Base-by-base conservation (phyloP, 1,284 basidiomycete genomes). In the Ganoderma boninense region DNA sequence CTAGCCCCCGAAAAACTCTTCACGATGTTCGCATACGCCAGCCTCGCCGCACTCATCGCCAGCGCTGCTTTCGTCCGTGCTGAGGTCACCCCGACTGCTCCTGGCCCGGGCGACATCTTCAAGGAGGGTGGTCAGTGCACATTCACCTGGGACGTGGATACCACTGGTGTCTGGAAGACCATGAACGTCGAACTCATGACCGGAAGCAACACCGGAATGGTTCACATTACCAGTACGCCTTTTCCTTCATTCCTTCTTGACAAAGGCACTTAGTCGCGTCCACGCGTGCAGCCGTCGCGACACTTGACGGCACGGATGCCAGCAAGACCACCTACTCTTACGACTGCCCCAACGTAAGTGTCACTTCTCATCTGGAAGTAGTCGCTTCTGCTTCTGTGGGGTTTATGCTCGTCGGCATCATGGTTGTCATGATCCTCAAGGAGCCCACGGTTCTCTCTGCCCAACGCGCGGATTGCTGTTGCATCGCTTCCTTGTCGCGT, bases 151-250 rank as follows among this genome's bases (percentile, higher is more conserved):
- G 77, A 77, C 0, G 81, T 80, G 5, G 92, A 94, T 76, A 71
- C 81, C 4, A 84, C 86, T 2, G 87, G 88, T 20, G 73, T 74
- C 8, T 94, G 93, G 93, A 89, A 85, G 77, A 79, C 80, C 67
- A 92, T 90, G 88, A 81, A 84, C 69, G 91, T 95, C 68, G 84
- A 94, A 80, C 87, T 96, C 74, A 95, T 94, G 92, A 91, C 92
- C 0, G 95, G 95, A 7, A 79, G 85, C 75, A 96, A 96, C 82
- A 80, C 85, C 46, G 74, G 84, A 62, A 96, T 96, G 94, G 80
- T 89, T 64, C 87, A 87, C 75, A 77, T 95, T 68, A 88, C 87
- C 4, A 88, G 93, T 93, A 73, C 70, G 89, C 84, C 13, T 64
- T 66, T 43, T 43, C 10, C 7, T 11, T 20, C 65, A 67, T 16